Base-by-base conservation (phyloP, 2,329 filamentous ascomycete genomes). In the Helminthosporium solani region DNA sequence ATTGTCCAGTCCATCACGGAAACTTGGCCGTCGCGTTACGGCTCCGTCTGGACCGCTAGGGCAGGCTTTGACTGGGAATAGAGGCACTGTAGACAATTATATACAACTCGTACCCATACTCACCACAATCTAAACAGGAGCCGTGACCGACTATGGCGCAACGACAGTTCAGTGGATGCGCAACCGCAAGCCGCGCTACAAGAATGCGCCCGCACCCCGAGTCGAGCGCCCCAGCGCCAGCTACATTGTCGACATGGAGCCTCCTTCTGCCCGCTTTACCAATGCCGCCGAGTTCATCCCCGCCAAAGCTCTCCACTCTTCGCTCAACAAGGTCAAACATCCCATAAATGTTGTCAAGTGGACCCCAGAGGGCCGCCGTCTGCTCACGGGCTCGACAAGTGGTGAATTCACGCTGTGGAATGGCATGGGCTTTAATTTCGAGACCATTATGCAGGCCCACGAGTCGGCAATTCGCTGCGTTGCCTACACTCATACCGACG, bases 321-420 rank as follows among this genome's bases (percentile, higher is more conserved):
- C 94, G 0, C 81, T 97, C 6, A 97, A 97, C 75, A 99, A 99
- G 67, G 91, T 95, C 63, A 95, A 96, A 66, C 94, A 97, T 60
- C 94, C 94, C 1, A 88, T 99, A 64, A 97, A 96, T 54, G 89
- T 97, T 7, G 92, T 99, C 33, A 83, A 90, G 69, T 99, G 94
- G 94, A 99, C 95, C 14, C 94, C 94, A 6, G 94, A 99, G 71
- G 94, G 94, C 21, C 85, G 94, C 50, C 81, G 94, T 57, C 75
- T 99, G 46, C 79, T 99, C 66, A 97, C 94, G 0, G 94, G 90
- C 18, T 95, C 91, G 0, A 95, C 90, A 57, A 97, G 92, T 68
- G 94, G 94, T 64, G 94, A 99, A 69, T 99, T 99, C 63, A 99
- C 95, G 31, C 74, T 99, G 3, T 99, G 94, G 94, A 99, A 99